Base-by-base conservation (phyloP, 495 filamentous ascomycete genomes). In the Niebla homalea region DNA sequence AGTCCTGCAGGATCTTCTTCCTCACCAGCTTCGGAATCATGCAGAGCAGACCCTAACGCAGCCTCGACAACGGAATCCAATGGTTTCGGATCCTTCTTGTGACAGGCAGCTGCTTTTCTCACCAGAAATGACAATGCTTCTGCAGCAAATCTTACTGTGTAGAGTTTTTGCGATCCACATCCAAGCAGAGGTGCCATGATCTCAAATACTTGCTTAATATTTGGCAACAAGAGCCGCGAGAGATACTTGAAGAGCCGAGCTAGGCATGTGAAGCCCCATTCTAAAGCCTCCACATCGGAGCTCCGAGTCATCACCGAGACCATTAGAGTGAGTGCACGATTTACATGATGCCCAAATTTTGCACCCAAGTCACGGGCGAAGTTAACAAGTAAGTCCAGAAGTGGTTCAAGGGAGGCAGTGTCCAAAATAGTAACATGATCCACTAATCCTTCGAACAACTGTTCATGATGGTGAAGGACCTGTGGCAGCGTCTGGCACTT, bases 201-300 rank as follows among this genome's bases (percentile, higher is more conserved):
- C 55, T 84, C 75, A 59, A 85, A 87, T 6, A 93, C 75, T 22
- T 90, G 85, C 55, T 87, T 73, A 46, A 97, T 67, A 60, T 99
- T 85, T 4, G 87, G 83, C 0, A 87, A 84, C 20, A 99, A 61
- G 7, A 96, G 72, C 40, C 85, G 77, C 3, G 88, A 90, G 18
- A 99, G 76, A 57, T 94, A 97, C 61, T 97, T 99, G 76, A 97
- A 93, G 16, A 95, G 76, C 77, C 93, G 96, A 53, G 92, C 87
- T 14, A 99, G 74, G 58, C 87, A 89, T 41, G 79, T 87, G 62
- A 99, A 97, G 49, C 87, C 89, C 93, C 92, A 97, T 68, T 99
- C 89, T 35, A 93, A 82, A 15, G 87, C 85, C 55, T 90, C 87
- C 26, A 86, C 74, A 54, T 80, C 77, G 1, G 67, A 53, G 57